Base-by-base conservation (phyloP, 1,284 basidiomycete genomes). In the Austroboletus niveus region DNA sequence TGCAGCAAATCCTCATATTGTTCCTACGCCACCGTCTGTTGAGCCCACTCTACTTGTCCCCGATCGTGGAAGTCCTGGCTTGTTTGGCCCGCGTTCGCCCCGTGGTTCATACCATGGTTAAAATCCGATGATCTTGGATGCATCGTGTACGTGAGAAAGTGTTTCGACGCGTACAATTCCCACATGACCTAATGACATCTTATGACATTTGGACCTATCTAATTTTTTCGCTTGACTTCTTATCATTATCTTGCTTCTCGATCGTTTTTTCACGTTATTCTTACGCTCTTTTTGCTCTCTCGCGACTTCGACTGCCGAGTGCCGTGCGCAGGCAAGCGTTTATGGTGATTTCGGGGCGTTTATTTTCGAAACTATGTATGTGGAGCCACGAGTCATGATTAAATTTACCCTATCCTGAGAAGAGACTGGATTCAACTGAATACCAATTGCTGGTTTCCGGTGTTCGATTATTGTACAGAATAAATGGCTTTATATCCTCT, bases 241-340 rank as follows among this genome's bases (percentile, higher is more conserved):
- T 69, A 65, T 67, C 55, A 55, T 69, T 67, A 68, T 69, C 46
- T 49, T 44, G 9, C 35, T 57, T 56, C 45, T 29, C 43, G 4
- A 38, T 43, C 6, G 11, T 20, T 39, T 24, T 24, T 24, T 24
- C 38, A 24, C 51, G 43, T 42, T 47, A 42, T 38, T 51, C 34
- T 22, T 41, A 15, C 40, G 24, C 2, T n/a, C 9, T 39, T 58
- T 22, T 34, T 2, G 30, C 46, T 44, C 2, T 12, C 32, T 27
- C 7, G n/a, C 8, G 35, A 27, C 30, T 24, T 47, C 7, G 36
- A 14, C 41, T 45, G 12, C 8, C 15, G 8, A 22, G 27, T 27
- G 41, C 40, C 42, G 36, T 27, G 47, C 46, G 30, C 39, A 40
- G 45, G 15, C 32, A 8, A 15, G 15, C 14, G 14, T 34, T 24